Evolutionary conservation across 225 moss, liverwort and hornwort species (phyloP).

Genomic region (Marchantia paleacea): DNA sequence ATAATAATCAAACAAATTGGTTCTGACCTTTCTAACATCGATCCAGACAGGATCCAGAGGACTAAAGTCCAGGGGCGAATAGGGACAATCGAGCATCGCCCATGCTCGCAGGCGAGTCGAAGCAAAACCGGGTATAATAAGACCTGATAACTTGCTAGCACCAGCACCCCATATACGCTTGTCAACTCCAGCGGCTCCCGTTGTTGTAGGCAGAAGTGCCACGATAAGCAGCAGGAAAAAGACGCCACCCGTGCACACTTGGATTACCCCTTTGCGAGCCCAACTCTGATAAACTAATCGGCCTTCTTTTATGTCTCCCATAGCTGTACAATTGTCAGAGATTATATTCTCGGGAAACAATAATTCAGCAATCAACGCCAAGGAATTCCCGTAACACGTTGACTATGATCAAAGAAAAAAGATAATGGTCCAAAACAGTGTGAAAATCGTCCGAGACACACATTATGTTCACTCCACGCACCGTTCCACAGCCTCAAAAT

Average conservation of each 20-base stretch:
- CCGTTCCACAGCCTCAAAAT: background rate
- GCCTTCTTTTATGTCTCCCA: background rate
- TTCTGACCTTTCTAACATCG: conserved; percentile 76
- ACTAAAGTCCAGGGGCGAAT: conserved; percentile 86
- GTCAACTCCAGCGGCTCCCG: conserved; percentile 65
- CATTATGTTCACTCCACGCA: background rate
- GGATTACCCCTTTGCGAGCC: background rate
- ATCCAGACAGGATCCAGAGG: conserved; percentile 97
- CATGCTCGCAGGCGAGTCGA: conserved; percentile 92
- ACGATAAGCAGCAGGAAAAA: conserved; percentile 34
- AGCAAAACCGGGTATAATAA: conserved; percentile 95
- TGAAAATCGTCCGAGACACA: background rate
- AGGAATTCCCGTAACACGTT: background rate
- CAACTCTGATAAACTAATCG: background rate
- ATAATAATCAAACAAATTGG: background rate
- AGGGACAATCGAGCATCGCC: conserved; percentile 94
- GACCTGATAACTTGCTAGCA: conserved; percentile 68
- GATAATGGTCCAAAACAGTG: background rate
- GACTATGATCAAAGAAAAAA: background rate
- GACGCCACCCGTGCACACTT: background rate
- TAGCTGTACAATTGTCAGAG: background rate
- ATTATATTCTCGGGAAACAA: background rate
- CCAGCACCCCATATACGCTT: conserved; percentile 70
- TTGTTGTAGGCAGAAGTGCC: conserved; percentile 25
- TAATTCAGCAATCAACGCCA: background rate